Evolutionary conservation across 495 filamentous ascomycete species (phyloP).

Genomic region (Xanthoparmelia taractica): DNA sequence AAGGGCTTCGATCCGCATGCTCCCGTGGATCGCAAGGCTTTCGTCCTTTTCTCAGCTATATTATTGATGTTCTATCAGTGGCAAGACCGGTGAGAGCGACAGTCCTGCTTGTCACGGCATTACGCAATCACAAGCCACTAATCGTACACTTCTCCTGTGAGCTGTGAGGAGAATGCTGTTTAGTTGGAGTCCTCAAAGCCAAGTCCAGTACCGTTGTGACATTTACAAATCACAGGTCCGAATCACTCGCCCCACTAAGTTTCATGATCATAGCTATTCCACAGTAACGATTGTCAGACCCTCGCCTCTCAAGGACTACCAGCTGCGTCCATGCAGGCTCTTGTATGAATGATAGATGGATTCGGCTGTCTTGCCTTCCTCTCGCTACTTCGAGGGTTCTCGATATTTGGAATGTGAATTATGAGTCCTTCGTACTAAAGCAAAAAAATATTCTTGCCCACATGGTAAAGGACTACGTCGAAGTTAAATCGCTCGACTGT

Average conservation of each 20-base stretch:
- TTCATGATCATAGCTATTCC: neutral
- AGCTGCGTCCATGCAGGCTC: neutral
- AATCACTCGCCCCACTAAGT: no score
- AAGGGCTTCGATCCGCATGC: neutral
- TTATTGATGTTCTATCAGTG: neutral
- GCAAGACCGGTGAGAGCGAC: neutral
- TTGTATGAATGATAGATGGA: neutral
- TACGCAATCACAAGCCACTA: neutral
- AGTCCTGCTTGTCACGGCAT: neutral
- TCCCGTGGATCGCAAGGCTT: neutral
- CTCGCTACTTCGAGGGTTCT: neutral
- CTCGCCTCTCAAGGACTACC: neutral
- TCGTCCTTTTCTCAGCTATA: neutral
- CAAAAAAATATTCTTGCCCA: neutral
- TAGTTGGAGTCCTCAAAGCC: neutral
- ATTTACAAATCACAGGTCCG: neutral
- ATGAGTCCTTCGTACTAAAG: neutral
- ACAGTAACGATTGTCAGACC: neutral
- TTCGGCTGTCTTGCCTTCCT: neutral
- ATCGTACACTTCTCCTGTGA: neutral
- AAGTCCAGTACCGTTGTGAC: neutral
- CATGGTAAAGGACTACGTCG: neutral
- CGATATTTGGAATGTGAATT: neutral
- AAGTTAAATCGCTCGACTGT: constrained; percentile 1
- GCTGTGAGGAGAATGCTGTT: neutral